phyloP scores from a whole-genome alignment of 2,329 filamentous ascomycete species.

The Aspergillus hortae region DNA sequence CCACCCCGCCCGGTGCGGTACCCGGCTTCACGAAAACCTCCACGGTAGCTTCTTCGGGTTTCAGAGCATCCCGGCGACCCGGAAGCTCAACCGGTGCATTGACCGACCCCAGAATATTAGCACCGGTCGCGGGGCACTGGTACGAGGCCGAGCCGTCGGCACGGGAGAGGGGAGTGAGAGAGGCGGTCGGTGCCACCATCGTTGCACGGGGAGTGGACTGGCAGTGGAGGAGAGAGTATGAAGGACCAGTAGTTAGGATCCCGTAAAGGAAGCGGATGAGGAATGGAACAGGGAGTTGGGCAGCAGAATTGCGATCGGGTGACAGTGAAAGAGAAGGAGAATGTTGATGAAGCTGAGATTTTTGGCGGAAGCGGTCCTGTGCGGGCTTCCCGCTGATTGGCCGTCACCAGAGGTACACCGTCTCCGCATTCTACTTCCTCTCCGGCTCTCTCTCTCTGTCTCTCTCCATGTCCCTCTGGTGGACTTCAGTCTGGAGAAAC shows the following conservation, averaged over 20 bases:
- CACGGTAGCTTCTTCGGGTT: constrained; percentile 84
- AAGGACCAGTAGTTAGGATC: neutral
- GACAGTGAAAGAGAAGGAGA: neutral
- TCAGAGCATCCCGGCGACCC: constrained; percentile 72
- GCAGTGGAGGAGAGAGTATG: neutral
- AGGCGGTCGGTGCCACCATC: constrained; percentile 36
- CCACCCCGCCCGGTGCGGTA: constrained; percentile 77
- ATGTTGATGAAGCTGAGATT: constrained; percentile 3
- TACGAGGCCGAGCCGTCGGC: constrained; percentile 41
- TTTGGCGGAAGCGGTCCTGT: constrained; percentile 6
- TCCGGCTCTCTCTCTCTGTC: neutral
- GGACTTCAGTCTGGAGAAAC: too few relatives aligned
- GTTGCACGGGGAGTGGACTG: neutral
- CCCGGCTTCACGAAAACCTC: constrained; percentile 88
- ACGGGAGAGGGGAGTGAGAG: constrained; percentile 32
- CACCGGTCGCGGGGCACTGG: constrained; percentile 53
- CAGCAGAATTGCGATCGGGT: neutral
- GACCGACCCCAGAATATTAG: constrained; percentile 77
- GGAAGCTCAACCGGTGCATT: constrained; percentile 90
- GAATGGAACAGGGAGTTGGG: too few relatives aligned
- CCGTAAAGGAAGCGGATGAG: neutral
- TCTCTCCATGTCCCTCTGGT: neutral
- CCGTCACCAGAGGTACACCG: neutral
- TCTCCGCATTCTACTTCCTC: neutral
- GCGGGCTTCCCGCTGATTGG: constrained; percentile 16